Percentiles rank a stretch among this genome's conserved stretches.
These are phyloP conservation scores for Arthrobotrys conoides DNA, from an alignment of 2,329 filamentous ascomycete species.

Conservation along the genomic window DNA sequence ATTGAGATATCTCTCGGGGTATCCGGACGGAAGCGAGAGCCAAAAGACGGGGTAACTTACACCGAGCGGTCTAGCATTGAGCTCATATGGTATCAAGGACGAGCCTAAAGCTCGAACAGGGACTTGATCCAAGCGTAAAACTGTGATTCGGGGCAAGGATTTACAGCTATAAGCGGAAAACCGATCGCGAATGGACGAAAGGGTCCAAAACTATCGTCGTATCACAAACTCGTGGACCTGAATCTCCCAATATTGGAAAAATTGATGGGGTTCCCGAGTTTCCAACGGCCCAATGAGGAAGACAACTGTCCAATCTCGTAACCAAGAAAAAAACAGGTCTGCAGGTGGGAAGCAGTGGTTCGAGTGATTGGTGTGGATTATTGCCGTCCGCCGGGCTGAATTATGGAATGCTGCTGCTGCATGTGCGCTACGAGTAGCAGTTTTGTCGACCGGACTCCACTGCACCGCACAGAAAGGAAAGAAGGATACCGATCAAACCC, in stretches of 20 bases:
- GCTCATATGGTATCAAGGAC: slow-evolving; percentile 40
- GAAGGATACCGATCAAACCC: slow-evolving; percentile 37
- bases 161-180: slow-evolving; percentile 56
- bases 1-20: slow-evolving; percentile 15
- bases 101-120: slow-evolving; percentile 37
- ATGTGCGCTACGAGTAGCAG: slow-evolving; percentile 57
- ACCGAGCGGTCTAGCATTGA: slow-evolving; percentile 61
- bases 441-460: slow-evolving; percentile 29
- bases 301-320: slow-evolving; percentile 61
- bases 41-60: slow-evolving; percentile 46
- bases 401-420: slow-evolving; percentile 59
- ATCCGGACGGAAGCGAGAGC: slow-evolving; percentile 37
- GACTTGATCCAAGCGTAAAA: slow-evolving; percentile 46
- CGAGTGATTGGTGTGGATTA: slow-evolving; percentile 60
- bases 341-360: slow-evolving; percentile 48
- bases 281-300: slow-evolving; percentile 56
- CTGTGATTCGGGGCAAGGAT: slow-evolving; percentile 54
- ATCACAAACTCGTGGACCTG: slow-evolving; percentile 51
- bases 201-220: slow-evolving; percentile 38
- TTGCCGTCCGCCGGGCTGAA: slow-evolving; percentile 61
- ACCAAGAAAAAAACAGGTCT: slow-evolving; percentile 56
- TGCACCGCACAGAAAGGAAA: slow-evolving; percentile 16
- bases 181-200: slow-evolving; percentile 42
- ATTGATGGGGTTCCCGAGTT: slow-evolving; percentile 34
- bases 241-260: slow-evolving; percentile 39